These are phyloP conservation scores for Spongospora subterranea DNA, from an alignment of 208 protist species.

Conservation along the genomic window DNA sequence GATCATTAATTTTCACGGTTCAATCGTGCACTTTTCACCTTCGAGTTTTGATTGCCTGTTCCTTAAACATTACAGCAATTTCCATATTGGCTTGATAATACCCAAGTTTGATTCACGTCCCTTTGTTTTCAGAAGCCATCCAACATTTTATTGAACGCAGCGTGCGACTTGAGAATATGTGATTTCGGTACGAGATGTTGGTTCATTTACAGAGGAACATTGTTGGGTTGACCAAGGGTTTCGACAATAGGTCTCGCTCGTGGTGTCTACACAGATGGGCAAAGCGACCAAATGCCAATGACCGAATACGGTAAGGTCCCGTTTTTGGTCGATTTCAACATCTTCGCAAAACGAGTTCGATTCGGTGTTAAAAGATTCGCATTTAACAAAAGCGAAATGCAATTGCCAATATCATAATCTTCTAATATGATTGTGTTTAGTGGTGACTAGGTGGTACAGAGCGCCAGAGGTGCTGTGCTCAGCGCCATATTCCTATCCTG, in stretches of 20 bases:
- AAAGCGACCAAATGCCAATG: background rate
- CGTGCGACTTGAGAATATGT: constrained; percentile 92
- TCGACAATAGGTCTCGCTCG: constrained; percentile 56
- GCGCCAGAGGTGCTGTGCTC: constrained; percentile 59
- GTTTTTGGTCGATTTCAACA: no score
- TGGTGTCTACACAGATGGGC: constrained; percentile 21
- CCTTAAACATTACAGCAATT: no score
- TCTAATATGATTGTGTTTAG: background rate
- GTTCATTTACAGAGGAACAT: background rate
- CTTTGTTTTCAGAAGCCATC: constrained; percentile 86
- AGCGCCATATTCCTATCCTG: constrained; percentile 81
- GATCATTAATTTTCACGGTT: no score
- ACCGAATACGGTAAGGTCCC: constrained; percentile 54
- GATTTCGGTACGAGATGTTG: constrained; percentile 74
- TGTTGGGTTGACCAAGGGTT: no score
- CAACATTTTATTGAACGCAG: constrained; percentile 92
- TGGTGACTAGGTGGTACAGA: constrained; percentile 63
- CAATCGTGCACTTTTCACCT: no score
- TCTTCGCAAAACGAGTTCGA: no score
- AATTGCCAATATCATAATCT: no score
- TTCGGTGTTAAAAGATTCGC: no score
- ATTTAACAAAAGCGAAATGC: no score
- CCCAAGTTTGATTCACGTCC: no score
- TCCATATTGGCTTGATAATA: no score
- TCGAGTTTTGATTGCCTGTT: no score